Conservation (phyloP, 2,329 filamentous ascomycete species). For the Fusarium globosum region DNA sequence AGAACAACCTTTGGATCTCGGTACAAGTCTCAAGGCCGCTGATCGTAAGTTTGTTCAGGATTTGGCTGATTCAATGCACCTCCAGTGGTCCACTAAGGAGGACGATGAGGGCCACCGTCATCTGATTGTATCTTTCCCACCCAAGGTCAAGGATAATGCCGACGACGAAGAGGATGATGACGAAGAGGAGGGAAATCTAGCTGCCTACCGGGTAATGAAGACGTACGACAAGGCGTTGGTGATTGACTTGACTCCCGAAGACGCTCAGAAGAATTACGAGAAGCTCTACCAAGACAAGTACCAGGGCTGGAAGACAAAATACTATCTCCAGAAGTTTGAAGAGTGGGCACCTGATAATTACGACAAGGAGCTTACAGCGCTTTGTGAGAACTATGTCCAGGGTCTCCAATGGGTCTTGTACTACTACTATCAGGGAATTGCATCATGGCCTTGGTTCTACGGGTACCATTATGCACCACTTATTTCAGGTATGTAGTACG, state of each 20-base stretch:
- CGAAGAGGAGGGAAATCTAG: constrained; percentile 83
- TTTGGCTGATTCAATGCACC: constrained; percentile 72
- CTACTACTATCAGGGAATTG: constrained; percentile 97
- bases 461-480: constrained; percentile 96
- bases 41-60: constrained; percentile 96
- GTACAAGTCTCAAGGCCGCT: constrained; percentile 77
- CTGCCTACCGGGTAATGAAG: constrained; percentile 85
- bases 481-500: constrained; percentile 75
- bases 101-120: constrained; percentile 66
- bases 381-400: constrained; percentile 97
- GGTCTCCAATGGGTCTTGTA: constrained; percentile 97
- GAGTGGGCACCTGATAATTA: constrained; percentile 87
- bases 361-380: constrained; percentile 76
- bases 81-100: constrained; percentile 68
- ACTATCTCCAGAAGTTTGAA: constrained; percentile 89
- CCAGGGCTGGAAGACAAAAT: constrained; percentile 90
- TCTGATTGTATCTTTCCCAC: constrained; percentile 63
- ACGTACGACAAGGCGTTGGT: constrained; percentile 92
- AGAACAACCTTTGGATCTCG: constrained; percentile 76
- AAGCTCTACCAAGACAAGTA: constrained; percentile 93
- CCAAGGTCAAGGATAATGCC: constrained; percentile 47
- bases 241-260: constrained; percentile 80
- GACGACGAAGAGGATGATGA: constrained; percentile 66
- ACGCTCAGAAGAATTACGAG: constrained; percentile 82
- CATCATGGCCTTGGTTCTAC: constrained; percentile 99